Evolutionary conservation across 108 stramenopile genomes (phyloP).

Genomic region (Skeletonema potamos): DNA sequence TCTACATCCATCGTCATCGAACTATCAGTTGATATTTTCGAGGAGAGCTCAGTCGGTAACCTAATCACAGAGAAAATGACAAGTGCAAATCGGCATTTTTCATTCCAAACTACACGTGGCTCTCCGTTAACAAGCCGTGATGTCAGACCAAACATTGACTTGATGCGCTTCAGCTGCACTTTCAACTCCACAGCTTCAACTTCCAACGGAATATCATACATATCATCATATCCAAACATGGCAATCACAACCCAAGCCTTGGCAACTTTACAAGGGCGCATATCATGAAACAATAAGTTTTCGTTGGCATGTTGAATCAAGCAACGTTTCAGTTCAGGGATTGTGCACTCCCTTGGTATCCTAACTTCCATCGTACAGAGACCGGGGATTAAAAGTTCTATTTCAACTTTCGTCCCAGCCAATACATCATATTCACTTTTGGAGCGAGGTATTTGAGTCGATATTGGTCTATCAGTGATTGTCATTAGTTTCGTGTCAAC

Average conservation of each 20-base stretch:
- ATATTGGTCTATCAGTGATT: conserved; percentile 14
- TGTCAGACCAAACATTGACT: conserved; percentile 63
- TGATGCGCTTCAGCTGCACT: conserved; percentile 65
- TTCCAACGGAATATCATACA: conserved; percentile 75
- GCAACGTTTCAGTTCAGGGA: conserved; percentile 54
- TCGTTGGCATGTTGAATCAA: conserved; percentile 61
- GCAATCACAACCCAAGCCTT: conserved; percentile 75
- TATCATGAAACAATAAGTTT: conserved; percentile 46
- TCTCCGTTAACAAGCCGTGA: conserved; percentile 32
- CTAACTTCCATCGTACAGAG: conserved; percentile 72
- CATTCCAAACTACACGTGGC: conserved; percentile 56
- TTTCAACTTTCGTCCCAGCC: conserved; percentile 49
- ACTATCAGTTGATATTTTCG: conserved; percentile 4
- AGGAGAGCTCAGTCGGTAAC: conserved; percentile 8
- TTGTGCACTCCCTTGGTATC: conserved; percentile 58
- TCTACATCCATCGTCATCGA: conserved; percentile 7
- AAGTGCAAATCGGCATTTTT: conserved; percentile 65
- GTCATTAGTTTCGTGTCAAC: background rate
- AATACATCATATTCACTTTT: conserved; percentile 33
- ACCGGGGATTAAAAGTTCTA: conserved; percentile 76
- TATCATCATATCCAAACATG: conserved; percentile 71
- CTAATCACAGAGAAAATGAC: conserved; percentile 68
- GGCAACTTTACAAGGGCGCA: conserved; percentile 49
- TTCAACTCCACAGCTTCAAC: conserved; percentile 62
- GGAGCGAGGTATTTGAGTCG: background rate